Evolutionary conservation across 2,329 filamentous ascomycete species (phyloP).

Genomic region (Diaporthe helianthi): DNA sequence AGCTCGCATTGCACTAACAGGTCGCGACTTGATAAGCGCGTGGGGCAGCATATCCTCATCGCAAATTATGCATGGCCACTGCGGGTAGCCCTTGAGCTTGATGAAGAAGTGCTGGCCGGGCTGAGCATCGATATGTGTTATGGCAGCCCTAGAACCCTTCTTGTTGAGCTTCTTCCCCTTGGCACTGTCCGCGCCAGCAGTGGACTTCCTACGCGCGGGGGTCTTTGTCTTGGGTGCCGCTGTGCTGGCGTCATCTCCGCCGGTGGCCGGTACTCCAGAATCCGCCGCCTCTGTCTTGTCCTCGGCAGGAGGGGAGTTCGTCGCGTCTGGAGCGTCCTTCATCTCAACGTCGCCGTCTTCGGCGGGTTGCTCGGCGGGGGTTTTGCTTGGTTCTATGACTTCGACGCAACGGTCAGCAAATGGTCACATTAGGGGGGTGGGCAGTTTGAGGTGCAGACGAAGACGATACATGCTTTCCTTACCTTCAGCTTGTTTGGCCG

Average conservation of each 20-base stretch:
- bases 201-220: constrained; percentile 76
- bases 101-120: constrained; percentile 93
- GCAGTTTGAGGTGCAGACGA: neutral
- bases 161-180: constrained; percentile 84
- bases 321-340: constrained; percentile 71
- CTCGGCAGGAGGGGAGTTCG: constrained; percentile 38
- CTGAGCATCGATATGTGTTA: constrained; percentile 78
- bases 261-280: constrained; percentile 38
- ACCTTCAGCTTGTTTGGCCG: constrained; percentile 39
- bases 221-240: constrained; percentile 53
- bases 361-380: constrained; percentile 42
- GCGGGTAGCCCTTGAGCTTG: constrained; percentile 91
- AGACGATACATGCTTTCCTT: constrained; percentile 3
- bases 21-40: constrained; percentile 76
- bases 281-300: constrained; percentile 41
- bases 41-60: constrained; percentile 93
- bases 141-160: constrained; percentile 79
- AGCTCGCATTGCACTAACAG: constrained; percentile 79
- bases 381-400: constrained; percentile 41
- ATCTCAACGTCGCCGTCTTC: constrained; percentile 65
- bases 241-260: constrained; percentile 44
- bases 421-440: neutral
- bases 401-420: constrained; percentile 40
- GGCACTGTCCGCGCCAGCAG: constrained; percentile 64
- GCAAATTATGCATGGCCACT: constrained; percentile 93